These are phyloP conservation scores for Lactifluus rugatus DNA, from an alignment of 768 basidiomycete genomes.

Conservation along the genomic window DNA sequence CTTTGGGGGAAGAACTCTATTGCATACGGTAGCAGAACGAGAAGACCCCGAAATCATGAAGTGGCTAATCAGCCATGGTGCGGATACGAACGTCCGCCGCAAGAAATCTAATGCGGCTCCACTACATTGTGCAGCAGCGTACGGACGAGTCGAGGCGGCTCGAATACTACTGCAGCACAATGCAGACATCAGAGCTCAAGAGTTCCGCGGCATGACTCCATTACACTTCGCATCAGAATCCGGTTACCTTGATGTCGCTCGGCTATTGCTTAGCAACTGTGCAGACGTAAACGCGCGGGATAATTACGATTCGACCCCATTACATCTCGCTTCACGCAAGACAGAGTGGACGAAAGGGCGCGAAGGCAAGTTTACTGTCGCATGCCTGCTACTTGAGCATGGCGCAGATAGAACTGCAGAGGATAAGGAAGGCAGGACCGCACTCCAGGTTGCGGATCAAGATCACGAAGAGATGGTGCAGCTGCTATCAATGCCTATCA, in stretches of 20 bases:
- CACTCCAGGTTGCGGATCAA: neutral
- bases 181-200: conserved; percentile 20
- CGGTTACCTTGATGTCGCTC: neutral
- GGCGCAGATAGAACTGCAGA: neutral
- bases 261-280: neutral
- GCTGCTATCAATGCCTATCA: neutral
- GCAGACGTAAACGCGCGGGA: neutral
- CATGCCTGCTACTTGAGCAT: neutral
- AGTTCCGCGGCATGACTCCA: neutral
- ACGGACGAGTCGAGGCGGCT: neutral
- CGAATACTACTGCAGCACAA: neutral
- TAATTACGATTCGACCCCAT: neutral
- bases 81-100: no score
- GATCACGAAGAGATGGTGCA: neutral
- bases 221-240: neutral
- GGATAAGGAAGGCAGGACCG: neutral
- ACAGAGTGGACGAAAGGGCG: rapidly evolving
- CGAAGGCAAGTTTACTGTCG: neutral
- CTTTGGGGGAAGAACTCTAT: neutral
- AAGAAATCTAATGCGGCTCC: neutral
- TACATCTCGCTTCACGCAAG: neutral
- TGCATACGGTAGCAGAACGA: neutral
- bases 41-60: neutral
- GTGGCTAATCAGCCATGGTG: no score
- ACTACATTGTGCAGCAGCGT: neutral